Percentiles rank a stretch among this genome's conserved stretches.
phyloP scores from a whole-genome alignment of 495 filamentous ascomycete genomes.

The Hyaloscypha bicolor region DNA sequence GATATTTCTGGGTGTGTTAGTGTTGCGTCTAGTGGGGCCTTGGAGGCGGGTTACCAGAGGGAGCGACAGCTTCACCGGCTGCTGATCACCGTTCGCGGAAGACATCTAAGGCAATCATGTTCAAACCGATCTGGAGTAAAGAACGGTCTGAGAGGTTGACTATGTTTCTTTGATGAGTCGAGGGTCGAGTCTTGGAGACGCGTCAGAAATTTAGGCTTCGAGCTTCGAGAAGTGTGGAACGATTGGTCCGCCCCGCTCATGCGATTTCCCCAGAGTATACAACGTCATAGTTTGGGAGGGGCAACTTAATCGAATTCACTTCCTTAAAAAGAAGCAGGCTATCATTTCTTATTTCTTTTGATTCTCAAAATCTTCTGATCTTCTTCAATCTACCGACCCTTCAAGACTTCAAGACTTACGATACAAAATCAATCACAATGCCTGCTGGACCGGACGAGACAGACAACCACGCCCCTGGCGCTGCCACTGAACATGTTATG shows the following conservation, averaged over 20 bases:
- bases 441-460: slow-evolving; percentile 35
- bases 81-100: slow-evolving; percentile 57
- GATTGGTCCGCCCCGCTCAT: slow-evolving; percentile 7
- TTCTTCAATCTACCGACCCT: not conserved
- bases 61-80: slow-evolving; percentile 88
- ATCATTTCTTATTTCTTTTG: not conserved
- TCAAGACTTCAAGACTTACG: not conserved
- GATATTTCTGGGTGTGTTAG: slow-evolving; percentile 60
- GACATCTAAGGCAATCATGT: slow-evolving; percentile 49
- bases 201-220: not conserved
- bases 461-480: slow-evolving; percentile 25
- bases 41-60: slow-evolving; percentile 65
- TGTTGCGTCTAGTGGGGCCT: not conserved
- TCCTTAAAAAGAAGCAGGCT: slow-evolving; percentile 12
- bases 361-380: not conserved
- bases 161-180: not conserved
- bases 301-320: slow-evolving; percentile 12
- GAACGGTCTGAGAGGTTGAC: slow-evolving; percentile 21
- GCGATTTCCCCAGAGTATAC: slow-evolving; percentile 2
- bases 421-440: slow-evolving; percentile 25
- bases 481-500: slow-evolving; percentile 35
- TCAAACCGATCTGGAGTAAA: slow-evolving; percentile 15
- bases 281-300: slow-evolving; percentile 22
- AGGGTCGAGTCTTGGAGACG: not conserved
- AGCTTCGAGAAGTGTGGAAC: not conserved